phyloP scores from a whole-genome alignment of 306 rosid species.

The Hylodesmum podocarpum region DNA sequence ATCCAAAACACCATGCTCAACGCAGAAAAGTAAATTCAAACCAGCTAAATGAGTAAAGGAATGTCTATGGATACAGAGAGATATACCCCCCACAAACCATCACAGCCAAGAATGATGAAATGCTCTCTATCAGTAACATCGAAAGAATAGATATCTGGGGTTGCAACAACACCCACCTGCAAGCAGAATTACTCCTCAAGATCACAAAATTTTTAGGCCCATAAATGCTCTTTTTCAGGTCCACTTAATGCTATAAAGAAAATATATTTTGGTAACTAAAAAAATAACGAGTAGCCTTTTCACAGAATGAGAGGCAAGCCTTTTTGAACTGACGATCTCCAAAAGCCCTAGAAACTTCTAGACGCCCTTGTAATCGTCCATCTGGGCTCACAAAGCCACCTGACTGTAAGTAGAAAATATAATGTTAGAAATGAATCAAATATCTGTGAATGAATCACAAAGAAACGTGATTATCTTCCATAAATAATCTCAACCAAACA shows the following conservation, averaged over 20 bases:
- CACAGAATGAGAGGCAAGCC: conserved; percentile 42
- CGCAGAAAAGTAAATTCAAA: conserved; percentile 17
- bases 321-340: conserved; percentile 93
- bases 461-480: background rate
- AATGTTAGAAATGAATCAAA: conserved; percentile 15
- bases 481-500: background rate
- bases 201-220: background rate
- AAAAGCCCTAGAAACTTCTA: conserved; percentile 86
- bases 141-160: conserved; percentile 81
- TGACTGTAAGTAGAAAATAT: conserved; percentile 53
- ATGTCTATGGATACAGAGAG: background rate
- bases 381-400: conserved; percentile 85
- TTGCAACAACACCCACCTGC: conserved; percentile 87
- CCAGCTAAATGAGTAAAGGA: conserved; percentile 18
- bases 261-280: background rate
- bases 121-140: conserved; percentile 74
- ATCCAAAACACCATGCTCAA: conserved; percentile 12
- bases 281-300: background rate
- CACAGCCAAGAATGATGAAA: conserved; percentile 93
- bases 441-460: conserved; percentile 3
- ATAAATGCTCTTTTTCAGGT: background rate
- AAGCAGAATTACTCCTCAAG: conserved; percentile 23
- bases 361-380: conserved; percentile 87
- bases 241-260: conserved; percentile 10
- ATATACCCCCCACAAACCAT: conserved; percentile 94